Base-by-base conservation (phyloP, 306 rosid genomes). In the Lotus japonicus region DNA sequence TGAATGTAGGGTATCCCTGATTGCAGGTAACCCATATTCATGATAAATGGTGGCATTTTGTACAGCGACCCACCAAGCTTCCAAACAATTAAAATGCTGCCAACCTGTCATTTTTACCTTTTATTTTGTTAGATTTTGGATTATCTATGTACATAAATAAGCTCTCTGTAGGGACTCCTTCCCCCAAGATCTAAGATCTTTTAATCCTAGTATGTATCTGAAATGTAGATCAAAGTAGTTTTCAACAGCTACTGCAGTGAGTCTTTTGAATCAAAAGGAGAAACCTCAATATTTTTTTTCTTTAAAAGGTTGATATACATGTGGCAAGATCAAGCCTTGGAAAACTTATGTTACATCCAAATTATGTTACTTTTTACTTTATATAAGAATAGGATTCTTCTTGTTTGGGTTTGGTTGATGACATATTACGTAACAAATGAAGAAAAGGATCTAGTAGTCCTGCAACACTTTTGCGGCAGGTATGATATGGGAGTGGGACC, bases 11-110 rank as follows among this genome's bases (percentile, higher is more conserved):
- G 31, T 26, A 26, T 26, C 31, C 31, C 31, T 26, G 31, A 3
- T 4, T 0, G 4, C 4, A 3, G 4, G 31, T 26, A 26, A 26
- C 2, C 31, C 31, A 3, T 2, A 26, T 26, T 5, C 60, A 71
- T 71, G 77, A 77, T 76, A 86, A 72, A 74, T 82, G 74, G 79
- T 83, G 77, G 74, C 80, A 70, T 70, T 73, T 65, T 80, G 66
- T 84, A 53, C 8, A 60, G 80, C 55, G 67, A 67, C 73, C 26
- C 39, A 73, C 66, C 26, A 44, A 57, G 58, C 64, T 75, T 80
- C 70, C 16, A 51, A 66, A 70, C 77, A 73, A 80, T 74, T 64
- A 19, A 73, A 73, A 71, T 72, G 82, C 39, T 73, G 42, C 67
- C 66, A 48, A 64, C 56, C 31, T 8, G 39, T 36, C 6, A 11